phyloP scores from a whole-genome alignment of 225 moss, liverwort and hornwort genomes.

The Ulota crispa region DNA sequence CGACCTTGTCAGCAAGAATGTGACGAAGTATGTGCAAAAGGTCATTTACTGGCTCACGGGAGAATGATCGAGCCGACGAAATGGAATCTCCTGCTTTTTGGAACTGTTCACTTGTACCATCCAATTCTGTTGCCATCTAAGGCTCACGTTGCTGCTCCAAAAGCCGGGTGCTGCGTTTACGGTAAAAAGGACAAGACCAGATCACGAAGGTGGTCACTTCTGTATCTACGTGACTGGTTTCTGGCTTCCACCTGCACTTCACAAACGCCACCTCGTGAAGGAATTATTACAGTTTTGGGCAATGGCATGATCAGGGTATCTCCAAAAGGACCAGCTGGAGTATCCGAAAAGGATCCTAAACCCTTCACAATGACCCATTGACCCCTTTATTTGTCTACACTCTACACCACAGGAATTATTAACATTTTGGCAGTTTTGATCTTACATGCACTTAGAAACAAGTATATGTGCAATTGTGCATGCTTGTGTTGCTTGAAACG shows the following conservation, averaged over 20 bases:
- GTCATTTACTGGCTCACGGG: background rate
- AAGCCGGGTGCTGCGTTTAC: background rate
- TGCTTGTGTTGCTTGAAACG: too few species aligned
- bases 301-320: too few species aligned
- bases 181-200: background rate
- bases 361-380: too few species aligned
- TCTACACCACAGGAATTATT: too few species aligned
- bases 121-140: background rate
- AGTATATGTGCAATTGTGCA: too few species aligned
- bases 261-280: background rate
- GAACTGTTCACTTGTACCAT: background rate
- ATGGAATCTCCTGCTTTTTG: background rate
- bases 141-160: background rate
- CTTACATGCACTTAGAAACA: too few species aligned
- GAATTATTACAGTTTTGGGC: too few species aligned
- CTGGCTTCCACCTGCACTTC: background rate
- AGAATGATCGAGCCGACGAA: background rate
- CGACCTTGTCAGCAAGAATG: constrained; percentile 12
- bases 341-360: too few species aligned
- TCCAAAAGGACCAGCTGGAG: too few species aligned
- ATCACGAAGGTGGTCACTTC: background rate
- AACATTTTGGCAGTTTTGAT: too few species aligned
- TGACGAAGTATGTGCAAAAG: background rate
- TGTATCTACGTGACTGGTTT: constrained; percentile 5
- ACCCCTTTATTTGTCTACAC: too few species aligned